These are phyloP conservation scores for Lentinus tigrinus DNA, from an alignment of 768 basidiomycete genomes.

Conservation along the genomic window DNA sequence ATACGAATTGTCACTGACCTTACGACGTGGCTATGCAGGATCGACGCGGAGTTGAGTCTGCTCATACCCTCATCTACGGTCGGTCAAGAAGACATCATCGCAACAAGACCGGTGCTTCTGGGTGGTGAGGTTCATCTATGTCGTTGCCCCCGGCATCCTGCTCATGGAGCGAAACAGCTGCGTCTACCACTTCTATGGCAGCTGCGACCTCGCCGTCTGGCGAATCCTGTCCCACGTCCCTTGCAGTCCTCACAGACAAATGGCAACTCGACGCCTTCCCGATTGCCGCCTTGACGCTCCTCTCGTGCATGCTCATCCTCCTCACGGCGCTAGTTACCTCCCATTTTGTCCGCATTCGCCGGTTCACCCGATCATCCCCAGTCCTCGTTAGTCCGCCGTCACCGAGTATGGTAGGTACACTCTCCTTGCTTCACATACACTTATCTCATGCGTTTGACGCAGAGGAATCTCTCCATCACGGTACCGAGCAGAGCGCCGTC, in stretches of 20 bases:
- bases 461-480: background rate
- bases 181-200: background rate
- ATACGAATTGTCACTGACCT: background rate
- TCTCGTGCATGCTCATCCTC: background rate
- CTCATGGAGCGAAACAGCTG: background rate
- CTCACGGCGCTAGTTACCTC: too few relatives aligned
- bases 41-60: background rate
- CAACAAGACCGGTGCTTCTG: too few relatives aligned
- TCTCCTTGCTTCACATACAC: background rate
- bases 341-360: too few relatives aligned
- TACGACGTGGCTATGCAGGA: background rate
- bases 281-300: background rate
- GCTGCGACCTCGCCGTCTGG: background rate
- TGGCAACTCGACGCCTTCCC: background rate
- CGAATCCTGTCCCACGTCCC: background rate
- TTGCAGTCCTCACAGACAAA: background rate
- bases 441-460: background rate
- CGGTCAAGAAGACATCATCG: background rate
- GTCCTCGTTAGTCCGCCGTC: too few relatives aligned
- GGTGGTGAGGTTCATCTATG: too few relatives aligned
- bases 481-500: background rate
- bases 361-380: too few relatives aligned
- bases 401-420: too few relatives aligned
- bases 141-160: background rate
- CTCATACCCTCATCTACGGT: background rate